Conservation (phyloP, 176 grass and related monocot genomes). For the Rhipidocladum racemiflorum region DNA sequence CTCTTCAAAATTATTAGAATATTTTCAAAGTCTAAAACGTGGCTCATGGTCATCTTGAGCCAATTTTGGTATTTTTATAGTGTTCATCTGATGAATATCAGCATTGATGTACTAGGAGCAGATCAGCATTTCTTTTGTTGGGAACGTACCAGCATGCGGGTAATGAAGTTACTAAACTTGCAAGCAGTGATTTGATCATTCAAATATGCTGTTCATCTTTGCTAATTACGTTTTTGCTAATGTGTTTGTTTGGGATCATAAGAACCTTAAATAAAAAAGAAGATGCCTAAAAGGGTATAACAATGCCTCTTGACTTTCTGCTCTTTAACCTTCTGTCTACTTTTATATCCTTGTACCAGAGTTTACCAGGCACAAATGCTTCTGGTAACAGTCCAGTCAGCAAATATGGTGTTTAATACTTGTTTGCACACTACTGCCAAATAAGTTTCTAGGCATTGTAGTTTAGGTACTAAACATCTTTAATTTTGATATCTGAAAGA, state of each 20-base stretch:
- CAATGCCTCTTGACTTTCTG: neutral
- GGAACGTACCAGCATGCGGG: neutral
- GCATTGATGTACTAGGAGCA: neutral
- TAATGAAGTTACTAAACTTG: no score
- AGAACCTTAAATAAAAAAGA: neutral
- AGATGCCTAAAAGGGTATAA: neutral
- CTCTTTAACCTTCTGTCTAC: neutral
- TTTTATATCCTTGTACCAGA: neutral
- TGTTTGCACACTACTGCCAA: neutral
- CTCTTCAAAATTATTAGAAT: no score
- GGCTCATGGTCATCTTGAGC: neutral
- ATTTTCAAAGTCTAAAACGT: no score
- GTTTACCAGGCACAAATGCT: neutral
- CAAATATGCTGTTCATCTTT: neutral
- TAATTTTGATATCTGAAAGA: slow-evolving; percentile 35
- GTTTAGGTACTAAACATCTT: neutral
- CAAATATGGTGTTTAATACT: neutral
- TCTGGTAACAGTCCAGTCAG: neutral
- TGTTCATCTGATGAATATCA: neutral
- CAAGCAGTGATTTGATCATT: neutral
- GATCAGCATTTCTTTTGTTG: neutral
- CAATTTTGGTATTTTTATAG: neutral
- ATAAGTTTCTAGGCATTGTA: neutral
- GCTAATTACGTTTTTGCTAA: neutral
- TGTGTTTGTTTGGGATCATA: no score